These are phyloP conservation scores for Calocera cornea DNA, from an alignment of 768 basidiomycete genomes.

Conservation along the genomic window DNA sequence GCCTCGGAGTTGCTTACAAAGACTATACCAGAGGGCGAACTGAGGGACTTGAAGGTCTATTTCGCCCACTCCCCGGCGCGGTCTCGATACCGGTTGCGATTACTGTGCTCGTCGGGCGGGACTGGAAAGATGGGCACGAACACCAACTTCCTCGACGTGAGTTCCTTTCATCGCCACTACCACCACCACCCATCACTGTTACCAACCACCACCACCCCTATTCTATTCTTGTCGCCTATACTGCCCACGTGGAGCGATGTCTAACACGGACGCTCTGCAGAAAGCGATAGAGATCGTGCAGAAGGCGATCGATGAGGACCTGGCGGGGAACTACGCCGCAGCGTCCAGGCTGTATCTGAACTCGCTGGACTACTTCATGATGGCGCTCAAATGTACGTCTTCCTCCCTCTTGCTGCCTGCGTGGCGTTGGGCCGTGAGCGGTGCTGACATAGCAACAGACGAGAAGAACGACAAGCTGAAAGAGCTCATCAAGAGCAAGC, in stretches of 20 bases:
- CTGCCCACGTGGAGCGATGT: background rate
- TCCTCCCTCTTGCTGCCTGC: background rate
- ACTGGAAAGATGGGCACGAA: constrained; percentile 4
- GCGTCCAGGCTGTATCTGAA: constrained; percentile 94
- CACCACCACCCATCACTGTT: background rate
- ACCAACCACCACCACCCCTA: background rate
- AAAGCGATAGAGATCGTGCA: constrained; percentile 85
- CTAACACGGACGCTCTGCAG: constrained; percentile 23
- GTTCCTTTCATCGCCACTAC: background rate
- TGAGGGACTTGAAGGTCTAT: too few relatives aligned
- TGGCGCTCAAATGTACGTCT: constrained; percentile 75
- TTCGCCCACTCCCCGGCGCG: too few relatives aligned
- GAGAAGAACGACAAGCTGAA: constrained; percentile 94
- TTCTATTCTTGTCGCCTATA: background rate
- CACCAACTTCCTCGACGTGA: constrained; percentile 10
- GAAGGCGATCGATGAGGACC: constrained; percentile 83
- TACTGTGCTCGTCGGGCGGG: too few relatives aligned
- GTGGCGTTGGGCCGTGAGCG: background rate
- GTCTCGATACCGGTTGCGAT: too few relatives aligned
- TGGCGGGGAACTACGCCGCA: constrained; percentile 82
- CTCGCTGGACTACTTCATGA: constrained; percentile 95
- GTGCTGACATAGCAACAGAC: constrained; percentile 34
- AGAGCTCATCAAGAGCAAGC: constrained; percentile 69
- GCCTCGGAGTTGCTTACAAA: too few relatives aligned
- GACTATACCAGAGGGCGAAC: too few relatives aligned